Evolutionary conservation across 2,329 filamentous ascomycete genomes (phyloP), one percentile per base, ranked within the genome.

Genomic region (Alternaria sp.): DNA sequence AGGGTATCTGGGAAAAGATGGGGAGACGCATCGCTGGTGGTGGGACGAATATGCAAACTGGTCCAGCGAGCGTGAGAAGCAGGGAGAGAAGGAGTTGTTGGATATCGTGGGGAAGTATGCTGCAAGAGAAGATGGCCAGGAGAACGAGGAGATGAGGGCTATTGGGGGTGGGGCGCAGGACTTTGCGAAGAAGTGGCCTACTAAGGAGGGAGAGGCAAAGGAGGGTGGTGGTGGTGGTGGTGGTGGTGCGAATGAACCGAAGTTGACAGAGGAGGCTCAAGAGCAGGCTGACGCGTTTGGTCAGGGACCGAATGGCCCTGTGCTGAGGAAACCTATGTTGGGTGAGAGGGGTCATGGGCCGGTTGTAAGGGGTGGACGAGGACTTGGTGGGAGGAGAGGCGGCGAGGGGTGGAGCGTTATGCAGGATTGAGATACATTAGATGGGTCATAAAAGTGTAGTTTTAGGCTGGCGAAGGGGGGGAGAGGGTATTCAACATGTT

Each of bases 1-100:
- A 0, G 84, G 84, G 2, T 84, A 85, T 66, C 74, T 81, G 27
- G 84, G 83, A 1, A 74, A 81, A 43, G 85, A 87, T 67, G 83
- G 84, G 1, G 80, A 77, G 45, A 85, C 83, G 45, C 84, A 86
- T 73, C 66, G 60, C 27, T 85, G 83, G 84, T 86, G 84, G 84
- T 86, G 84, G 84, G 69, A 79, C 16, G 74, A 79, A 44, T 85
- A 78, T 60, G 75, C 71, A 9, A 67, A 69, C 2, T 85, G 83
- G 84, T 68, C 72, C 16, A 34, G 54, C 5, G 72, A 75, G 54
- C 72, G 75, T 48, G 58, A 65, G 41, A 40, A 14, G 11, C 57
- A 66, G 36, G 69, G 68, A 0, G 72, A 72, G 28, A 55, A 50
- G 2, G 67, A 72, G 4, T 40, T 74, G 36, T 8, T 77, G 22